Evolutionary conservation across 148 eudicot genomes (phyloP), one percentile per base, ranked within the genome.

Genomic region (Nepenthes gracilis): DNA sequence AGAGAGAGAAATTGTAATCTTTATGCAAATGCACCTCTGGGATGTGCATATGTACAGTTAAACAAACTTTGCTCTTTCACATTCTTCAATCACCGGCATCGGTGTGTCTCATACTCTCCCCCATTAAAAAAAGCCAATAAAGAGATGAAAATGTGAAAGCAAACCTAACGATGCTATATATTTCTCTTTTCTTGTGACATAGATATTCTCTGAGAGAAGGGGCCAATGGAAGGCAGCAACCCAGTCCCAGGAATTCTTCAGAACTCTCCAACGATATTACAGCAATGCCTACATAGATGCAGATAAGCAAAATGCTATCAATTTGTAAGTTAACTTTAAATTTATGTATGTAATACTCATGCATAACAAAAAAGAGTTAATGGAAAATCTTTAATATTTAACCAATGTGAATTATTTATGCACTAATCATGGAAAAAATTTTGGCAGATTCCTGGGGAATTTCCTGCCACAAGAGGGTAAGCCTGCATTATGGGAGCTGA

Each of bases 161-260:
- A 40, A 40, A 4, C 45, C 4, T 3, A 40, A 4, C 1, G 45
- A 8, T 40, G 45, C 45, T 40, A 40, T 40, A 40, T 40, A 40
- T 3, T 8, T 40, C 45, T 8, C 45, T 40, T 40, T 40, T 40
- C 6, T 40, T 23, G 6, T 45, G 48, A 49, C 13, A 3, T n/a
- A 90, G 97, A 85, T 88, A 71, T 92, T 92, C 64, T 88, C 96
- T 8, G 58, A 83, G 75, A 67, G 90, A 71, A 80, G 96, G 74
- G 97, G 97, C 52, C 93, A 88, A 56, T 92, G 97, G 90, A 88
- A 74, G 69, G 97, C 96, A 35, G 90, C 97, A 54, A 88, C 81
- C 12, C 94, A 88, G 56, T 88, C 96, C 6, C 97, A 92, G 77
- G 97, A 92, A 68, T 84, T 92, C 69, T 80, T 92, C 60, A 75